Base-by-base conservation (phyloP, 2,329 filamentous ascomycete genomes). In the Zymoseptoria ardabiliae region DNA sequence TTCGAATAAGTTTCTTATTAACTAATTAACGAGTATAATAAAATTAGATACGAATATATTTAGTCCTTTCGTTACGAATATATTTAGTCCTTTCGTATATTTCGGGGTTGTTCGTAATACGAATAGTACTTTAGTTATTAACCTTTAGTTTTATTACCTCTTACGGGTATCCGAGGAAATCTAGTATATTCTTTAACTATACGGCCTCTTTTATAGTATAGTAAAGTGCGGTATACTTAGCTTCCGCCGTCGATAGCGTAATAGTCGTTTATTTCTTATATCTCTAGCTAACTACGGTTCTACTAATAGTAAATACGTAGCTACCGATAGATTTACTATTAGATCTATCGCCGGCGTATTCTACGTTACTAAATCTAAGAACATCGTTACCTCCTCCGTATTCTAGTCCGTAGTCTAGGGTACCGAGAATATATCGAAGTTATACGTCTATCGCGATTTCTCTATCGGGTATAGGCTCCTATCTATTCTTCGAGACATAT, bases 191-290 rank as follows among this genome's bases (percentile, higher is more conserved):
- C 13, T 20, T 10, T 54, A 54, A 10, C 52, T 54, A 54, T 21
- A 54, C n/a, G 3, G 19, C 9, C 30, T 54, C 52, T 28, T 35
- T 25, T 10, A 5, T 17, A 17, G 19, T 11, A 11, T 54, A 54
- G 21, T 54, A 54, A 19, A 54, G 53, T 7, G 21, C 54, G 20
- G 54, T 56, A 9, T 56, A 56, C 4, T 56, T n/a, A 4, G 45
- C 30, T 52, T 56, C 11, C 1, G 20, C 13, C 22, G 28, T 53
- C 9, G 11, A 58, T 17, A 53, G 48, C 9, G n/a, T 11, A 41
- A 53, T 19, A 21, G 28, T 58, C 10, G 56, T 53, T 53, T 53
- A 50, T 17, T 56, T 56, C 54, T 56, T 56, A 9, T 19, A 56
- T 50, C 54, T 20, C 54, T 19, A 56, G 6, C 54, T 56, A 50